Percentiles rank a stretch among this genome's conserved stretches.
Evolutionary conservation across 306 rosid genomes (phyloP).

Genomic region (Vicia faba): DNA sequence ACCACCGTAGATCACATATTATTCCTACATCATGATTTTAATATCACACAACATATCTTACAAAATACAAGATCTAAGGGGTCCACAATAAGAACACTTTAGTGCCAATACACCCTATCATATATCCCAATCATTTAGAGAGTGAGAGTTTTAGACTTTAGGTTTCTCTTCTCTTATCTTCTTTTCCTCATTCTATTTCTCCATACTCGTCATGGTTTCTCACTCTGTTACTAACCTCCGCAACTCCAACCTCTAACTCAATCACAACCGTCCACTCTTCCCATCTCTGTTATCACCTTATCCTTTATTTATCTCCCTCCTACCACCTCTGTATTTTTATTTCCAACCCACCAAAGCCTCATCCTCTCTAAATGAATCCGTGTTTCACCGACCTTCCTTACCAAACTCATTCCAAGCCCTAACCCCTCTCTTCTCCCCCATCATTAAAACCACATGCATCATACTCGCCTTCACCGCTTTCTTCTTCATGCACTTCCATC

Average conservation of each 20-base stretch:
- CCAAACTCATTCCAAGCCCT: no score
- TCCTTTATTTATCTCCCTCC: conserved; percentile 42
- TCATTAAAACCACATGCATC: no score
- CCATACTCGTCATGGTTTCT: conserved; percentile 46
- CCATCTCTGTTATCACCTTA: conserved; percentile 46
- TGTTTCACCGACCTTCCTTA: no score
- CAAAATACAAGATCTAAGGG: background rate
- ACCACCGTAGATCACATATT: no score
- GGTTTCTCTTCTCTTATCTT: background rate
- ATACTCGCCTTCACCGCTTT: no score
- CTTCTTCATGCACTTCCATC: no score
- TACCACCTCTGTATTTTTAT: no score
- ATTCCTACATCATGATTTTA: no score
- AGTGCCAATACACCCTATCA: background rate
- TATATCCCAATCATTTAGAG: background rate
- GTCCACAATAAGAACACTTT: background rate
- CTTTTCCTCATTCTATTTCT: background rate
- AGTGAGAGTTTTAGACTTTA: conserved; percentile 40
- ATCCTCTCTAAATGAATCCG: no score
- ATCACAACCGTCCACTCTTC: conserved; percentile 47
- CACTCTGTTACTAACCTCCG: conserved; percentile 50
- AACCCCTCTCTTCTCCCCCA: no score
- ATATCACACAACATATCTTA: no score
- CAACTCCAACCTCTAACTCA: conserved; percentile 47
- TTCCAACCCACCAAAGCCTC: no score